Percentiles rank a stretch among this genome's conserved stretches.
phyloP scores from a whole-genome alignment of 345 rosid species.

The Populus alba region DNA sequence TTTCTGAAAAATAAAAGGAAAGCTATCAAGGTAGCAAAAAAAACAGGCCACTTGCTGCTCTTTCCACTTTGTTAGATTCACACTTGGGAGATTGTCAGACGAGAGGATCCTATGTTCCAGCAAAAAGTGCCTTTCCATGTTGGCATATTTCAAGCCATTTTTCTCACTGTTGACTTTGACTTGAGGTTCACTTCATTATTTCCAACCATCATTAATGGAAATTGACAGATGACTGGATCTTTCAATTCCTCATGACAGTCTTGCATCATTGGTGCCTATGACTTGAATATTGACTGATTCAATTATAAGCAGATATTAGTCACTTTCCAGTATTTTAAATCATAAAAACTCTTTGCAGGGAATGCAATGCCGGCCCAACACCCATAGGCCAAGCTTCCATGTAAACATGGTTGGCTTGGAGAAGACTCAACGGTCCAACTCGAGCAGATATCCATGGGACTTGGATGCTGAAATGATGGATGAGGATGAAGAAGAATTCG shows the following conservation, averaged over 20 bases:
- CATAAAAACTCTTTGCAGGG: conserved; percentile 49
- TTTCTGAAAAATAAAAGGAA: not conserved
- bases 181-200: not conserved
- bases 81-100: not conserved
- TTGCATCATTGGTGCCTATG: not conserved
- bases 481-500: conserved; percentile 86
- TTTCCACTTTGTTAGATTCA: not conserved
- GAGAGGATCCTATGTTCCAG: not conserved
- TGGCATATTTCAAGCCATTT: not conserved
- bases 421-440: conserved; percentile 75
- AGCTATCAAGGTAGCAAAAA: not conserved
- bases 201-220: not conserved
- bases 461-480: conserved; percentile 90
- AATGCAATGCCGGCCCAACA: conserved; percentile 95
- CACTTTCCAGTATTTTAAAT: not conserved
- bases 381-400: conserved; percentile 93
- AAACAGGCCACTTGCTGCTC: not conserved
- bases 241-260: not conserved
- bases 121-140: not conserved
- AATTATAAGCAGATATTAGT: not conserved
- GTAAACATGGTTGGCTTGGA: conserved; percentile 94
- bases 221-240: not conserved
- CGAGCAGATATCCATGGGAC: conserved; percentile 87
- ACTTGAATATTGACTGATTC: not conserved
- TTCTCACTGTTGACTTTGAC: not conserved